Evolutionary conservation across 1,284 basidiomycete genomes (phyloP).

Genomic region (Rhodofomes roseus): DNA sequence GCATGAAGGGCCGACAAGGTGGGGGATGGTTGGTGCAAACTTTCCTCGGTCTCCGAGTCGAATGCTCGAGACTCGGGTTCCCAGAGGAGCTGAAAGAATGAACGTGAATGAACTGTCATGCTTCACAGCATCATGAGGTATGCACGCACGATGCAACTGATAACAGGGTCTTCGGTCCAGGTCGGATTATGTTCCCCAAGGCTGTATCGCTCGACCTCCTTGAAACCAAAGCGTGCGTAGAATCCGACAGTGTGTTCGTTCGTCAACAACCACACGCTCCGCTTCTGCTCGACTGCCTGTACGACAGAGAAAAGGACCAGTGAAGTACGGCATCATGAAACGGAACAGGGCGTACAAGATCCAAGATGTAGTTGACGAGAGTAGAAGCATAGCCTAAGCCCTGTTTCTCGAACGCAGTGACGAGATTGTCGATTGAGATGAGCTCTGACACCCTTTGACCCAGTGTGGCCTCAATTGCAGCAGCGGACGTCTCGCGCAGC

Average conservation of each 20-base stretch:
- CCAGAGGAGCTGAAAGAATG: not conserved
- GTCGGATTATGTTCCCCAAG: not conserved
- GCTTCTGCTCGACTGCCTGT: not conserved
- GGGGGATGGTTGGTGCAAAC: no score
- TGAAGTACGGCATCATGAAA: not conserved
- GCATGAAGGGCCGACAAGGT: no score
- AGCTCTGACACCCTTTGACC: not conserved
- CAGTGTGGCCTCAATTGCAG: not conserved
- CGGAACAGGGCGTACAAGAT: not conserved
- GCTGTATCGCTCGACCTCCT: not conserved
- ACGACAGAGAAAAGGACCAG: not conserved
- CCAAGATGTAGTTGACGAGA: not conserved
- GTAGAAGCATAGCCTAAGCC: not conserved
- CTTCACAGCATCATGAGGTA: no score
- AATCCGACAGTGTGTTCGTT: not conserved
- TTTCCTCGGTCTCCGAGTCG: no score
- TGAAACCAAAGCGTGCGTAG: not conserved
- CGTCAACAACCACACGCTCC: not conserved
- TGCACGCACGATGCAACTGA: not conserved
- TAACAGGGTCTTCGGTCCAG: not conserved
- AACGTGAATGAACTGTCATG: not conserved
- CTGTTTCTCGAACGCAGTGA: not conserved
- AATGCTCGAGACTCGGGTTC: not conserved
- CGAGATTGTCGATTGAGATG: not conserved
- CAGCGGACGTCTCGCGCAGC: not conserved